phyloP scores from a whole-genome alignment of 2,329 filamentous ascomycete species.

The Aspergillus quadricinctus region DNA sequence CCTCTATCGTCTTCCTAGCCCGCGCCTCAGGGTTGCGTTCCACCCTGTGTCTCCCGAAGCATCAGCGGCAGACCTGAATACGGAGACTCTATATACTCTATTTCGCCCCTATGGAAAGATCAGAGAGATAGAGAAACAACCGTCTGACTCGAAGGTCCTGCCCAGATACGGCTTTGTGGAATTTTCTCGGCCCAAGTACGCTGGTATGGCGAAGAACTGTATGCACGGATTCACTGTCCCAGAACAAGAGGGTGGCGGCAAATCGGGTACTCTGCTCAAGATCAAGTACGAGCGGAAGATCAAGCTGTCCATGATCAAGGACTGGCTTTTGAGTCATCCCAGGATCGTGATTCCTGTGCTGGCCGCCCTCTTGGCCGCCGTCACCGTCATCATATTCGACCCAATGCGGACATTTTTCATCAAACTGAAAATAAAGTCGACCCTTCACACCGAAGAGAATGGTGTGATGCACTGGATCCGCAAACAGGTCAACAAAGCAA shows the following conservation, averaged over 20 bases:
- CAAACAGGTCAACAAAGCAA: constrained; percentile 51
- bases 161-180: constrained; percentile 78
- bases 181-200: constrained; percentile 67
- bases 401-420: constrained; percentile 93
- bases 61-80: constrained; percentile 71
- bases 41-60: constrained; percentile 67
- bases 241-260: constrained; percentile 68
- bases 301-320: constrained; percentile 74
- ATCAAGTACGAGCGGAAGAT: constrained; percentile 78
- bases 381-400: constrained; percentile 88
- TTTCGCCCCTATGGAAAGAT: constrained; percentile 91
- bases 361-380: constrained; percentile 73
- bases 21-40: constrained; percentile 77
- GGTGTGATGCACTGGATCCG: constrained; percentile 76
- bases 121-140: constrained; percentile 74
- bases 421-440: constrained; percentile 76
- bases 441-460: constrained; percentile 70
- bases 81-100: constrained; percentile 80
- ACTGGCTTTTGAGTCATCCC: constrained; percentile 83
- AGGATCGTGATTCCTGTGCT: constrained; percentile 80
- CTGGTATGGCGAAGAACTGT: constrained; percentile 87
- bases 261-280: constrained; percentile 69
- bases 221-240: constrained; percentile 76
- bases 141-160: constrained; percentile 77
- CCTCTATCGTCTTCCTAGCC: constrained; percentile 74